phyloP scores from a whole-genome alignment of 1,284 basidiomycete species.

The Heterobasidion annosum region DNA sequence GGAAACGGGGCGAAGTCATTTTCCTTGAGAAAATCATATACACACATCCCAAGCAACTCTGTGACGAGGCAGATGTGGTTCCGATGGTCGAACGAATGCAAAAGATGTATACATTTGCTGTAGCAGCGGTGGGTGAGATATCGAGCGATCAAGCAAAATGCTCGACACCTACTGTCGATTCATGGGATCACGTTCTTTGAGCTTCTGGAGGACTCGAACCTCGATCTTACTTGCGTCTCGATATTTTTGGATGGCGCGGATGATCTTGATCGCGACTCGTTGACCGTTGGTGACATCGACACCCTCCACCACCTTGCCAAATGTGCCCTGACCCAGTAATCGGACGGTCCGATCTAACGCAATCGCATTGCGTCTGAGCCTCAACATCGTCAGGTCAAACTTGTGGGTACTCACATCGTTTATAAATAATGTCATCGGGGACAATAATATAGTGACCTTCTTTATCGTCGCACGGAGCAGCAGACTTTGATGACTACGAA shows the following conservation, averaged over 20 bases:
- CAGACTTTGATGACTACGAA: slow-evolving; percentile 28
- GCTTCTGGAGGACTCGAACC: slow-evolving; percentile 87
- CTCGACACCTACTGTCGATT: slow-evolving; percentile 74
- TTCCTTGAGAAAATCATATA: slow-evolving; percentile 98
- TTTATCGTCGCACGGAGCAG: slow-evolving; percentile 81
- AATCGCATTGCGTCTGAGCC: slow-evolving; percentile 14
- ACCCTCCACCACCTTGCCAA: slow-evolving; percentile 98
- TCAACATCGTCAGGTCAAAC: slow-evolving; percentile 2
- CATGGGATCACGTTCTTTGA: slow-evolving; percentile 84
- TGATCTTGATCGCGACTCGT: slow-evolving; percentile 97
- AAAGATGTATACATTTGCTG: slow-evolving; percentile 97
- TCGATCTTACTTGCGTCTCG: slow-evolving; percentile 99
- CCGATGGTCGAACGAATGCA: slow-evolving; percentile 93
- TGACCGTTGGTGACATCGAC: slow-evolving; percentile 71
- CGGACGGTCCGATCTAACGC: slow-evolving; percentile 78
- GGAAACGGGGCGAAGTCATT: slow-evolving; percentile 97
- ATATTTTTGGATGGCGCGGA: slow-evolving; percentile 93
- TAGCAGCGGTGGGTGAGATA: slow-evolving; percentile 10
- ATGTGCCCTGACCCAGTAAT: slow-evolving; percentile 94
- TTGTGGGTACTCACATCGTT: slow-evolving; percentile 54
- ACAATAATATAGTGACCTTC: slow-evolving; percentile 93
- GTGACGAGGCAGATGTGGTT: slow-evolving; percentile 99
- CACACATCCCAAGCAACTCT: slow-evolving; percentile 93
- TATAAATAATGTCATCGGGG: slow-evolving; percentile 80
- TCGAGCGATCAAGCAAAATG: slow-evolving; percentile 3